phyloP scores from a whole-genome alignment of 2,329 filamentous ascomycete genomes.

The Berkeleyomyces basicola region DNA sequence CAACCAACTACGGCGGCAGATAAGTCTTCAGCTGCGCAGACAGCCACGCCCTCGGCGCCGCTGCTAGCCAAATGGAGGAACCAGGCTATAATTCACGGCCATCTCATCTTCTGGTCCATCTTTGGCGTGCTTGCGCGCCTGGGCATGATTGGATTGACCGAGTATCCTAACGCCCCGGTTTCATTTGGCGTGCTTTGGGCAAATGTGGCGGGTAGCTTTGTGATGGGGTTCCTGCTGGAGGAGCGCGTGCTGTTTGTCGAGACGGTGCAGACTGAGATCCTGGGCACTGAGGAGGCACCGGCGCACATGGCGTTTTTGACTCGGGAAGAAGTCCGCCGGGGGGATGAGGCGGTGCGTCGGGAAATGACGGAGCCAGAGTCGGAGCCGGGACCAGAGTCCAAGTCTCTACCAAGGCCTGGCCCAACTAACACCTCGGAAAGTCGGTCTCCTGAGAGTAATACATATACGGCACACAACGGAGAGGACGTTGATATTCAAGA shows the following conservation, averaged over 20 bases:
- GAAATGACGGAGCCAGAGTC: neutral
- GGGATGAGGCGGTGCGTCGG: neutral
- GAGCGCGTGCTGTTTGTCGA: conserved; percentile 55
- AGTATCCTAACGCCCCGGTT: conserved; percentile 61
- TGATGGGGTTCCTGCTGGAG: conserved; percentile 77
- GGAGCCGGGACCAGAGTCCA: neutral
- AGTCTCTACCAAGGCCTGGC: neutral
- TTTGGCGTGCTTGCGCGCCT: conserved; percentile 70
- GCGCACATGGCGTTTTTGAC: neutral
- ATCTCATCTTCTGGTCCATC: conserved; percentile 73
- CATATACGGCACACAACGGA: neutral
- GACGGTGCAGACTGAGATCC: conserved; percentile 1
- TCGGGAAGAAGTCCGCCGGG: neutral
- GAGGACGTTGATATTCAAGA: neutral
- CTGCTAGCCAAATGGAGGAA: neutral
- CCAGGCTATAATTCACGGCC: conserved; percentile 56
- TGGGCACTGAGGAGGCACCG: neutral
- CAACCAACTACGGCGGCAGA: neutral
- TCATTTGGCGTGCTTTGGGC: conserved; percentile 68
- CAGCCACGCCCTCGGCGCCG: neutral
- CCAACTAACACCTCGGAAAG: neutral
- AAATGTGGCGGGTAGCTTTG: conserved; percentile 63
- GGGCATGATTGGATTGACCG: conserved; percentile 62
- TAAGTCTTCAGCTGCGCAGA: neutral
- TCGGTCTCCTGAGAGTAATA: neutral